Evolutionary conservation across 768 basidiomycete genomes (phyloP).

Genomic region (Collybia nuda): DNA sequence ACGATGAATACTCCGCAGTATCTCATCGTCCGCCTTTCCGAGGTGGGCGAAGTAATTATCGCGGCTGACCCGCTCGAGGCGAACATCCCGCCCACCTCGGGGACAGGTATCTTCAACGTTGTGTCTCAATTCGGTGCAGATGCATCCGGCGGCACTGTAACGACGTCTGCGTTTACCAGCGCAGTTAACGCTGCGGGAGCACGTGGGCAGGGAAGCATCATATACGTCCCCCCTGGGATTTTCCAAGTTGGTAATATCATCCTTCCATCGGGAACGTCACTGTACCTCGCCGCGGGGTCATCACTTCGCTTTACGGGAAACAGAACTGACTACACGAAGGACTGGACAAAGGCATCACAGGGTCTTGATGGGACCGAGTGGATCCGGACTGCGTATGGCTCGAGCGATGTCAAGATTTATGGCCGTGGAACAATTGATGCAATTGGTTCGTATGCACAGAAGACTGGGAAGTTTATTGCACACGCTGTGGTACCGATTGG

Average conservation of each 20-base stretch:
- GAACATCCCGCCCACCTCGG: background rate
- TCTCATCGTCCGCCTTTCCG: background rate
- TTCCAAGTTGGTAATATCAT: constrained; percentile 16
- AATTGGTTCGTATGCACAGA: constrained; percentile 5
- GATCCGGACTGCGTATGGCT: constrained; percentile 15
- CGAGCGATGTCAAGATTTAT: constrained; percentile 15
- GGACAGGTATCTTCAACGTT: constrained; percentile 1
- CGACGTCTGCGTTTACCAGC: background rate
- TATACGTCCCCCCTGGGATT: constrained; percentile 15
- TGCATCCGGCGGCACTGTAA: background rate
- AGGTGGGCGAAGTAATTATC: background rate
- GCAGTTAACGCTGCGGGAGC: background rate
- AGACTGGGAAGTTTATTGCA: constrained; percentile 5
- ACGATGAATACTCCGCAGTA: background rate
- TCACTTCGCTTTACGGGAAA: constrained; percentile 14
- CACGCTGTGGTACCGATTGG: constrained; percentile 12
- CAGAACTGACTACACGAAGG: constrained; percentile 7
- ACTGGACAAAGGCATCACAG: constrained; percentile 12
- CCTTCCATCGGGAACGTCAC: constrained; percentile 14
- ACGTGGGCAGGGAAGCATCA: background rate
- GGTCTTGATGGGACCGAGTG: constrained; percentile 14
- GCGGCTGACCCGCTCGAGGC: background rate
- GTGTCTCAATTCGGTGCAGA: background rate
- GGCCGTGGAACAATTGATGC: constrained; percentile 17
- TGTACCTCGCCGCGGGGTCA: constrained; percentile 19